phyloP scores from a whole-genome alignment of 768 basidiomycete species.

The Leccinellum luteum region DNA sequence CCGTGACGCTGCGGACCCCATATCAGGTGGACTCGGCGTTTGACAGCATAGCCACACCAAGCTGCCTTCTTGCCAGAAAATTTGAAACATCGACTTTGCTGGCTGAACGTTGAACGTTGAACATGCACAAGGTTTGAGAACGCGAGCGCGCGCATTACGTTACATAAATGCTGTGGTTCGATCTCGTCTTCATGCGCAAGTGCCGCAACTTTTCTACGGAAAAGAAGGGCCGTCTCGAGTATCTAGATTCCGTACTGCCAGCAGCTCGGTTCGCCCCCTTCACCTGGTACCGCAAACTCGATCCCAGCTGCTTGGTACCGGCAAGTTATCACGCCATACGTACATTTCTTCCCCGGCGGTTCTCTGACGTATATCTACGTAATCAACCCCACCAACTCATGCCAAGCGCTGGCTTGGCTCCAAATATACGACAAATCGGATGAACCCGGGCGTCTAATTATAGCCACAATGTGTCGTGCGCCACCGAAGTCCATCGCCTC shows the following conservation, averaged over 20 bases:
- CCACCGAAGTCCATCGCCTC: neutral
- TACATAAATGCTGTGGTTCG: neutral
- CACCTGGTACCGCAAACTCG: neutral
- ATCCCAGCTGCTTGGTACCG: neutral
- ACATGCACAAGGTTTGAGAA: neutral
- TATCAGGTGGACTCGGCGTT: constrained; percentile 12
- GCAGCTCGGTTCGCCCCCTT: neutral
- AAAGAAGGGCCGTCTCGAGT: neutral
- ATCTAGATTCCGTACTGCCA: neutral
- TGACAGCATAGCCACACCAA: constrained; percentile 24
- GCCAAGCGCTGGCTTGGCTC: neutral
- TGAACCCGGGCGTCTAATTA: neutral
- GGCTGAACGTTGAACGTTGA: too few relatives aligned
- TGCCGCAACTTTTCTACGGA: neutral
- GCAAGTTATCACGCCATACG: neutral
- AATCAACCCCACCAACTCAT: neutral
- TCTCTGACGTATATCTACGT: constrained; percentile 6
- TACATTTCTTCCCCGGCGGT: neutral
- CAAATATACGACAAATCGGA: neutral
- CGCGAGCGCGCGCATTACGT: neutral
- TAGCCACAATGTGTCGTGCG: neutral
- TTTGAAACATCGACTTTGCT: neutral
- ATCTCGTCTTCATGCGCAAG: neutral
- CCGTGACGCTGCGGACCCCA: neutral
- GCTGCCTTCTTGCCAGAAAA: too few relatives aligned